A percentile compares a stretch with the other conserved stretches of the same genome.
Conservation (phyloP, 129 eudicot species). For the Ambrosia artemisiifolia region DNA sequence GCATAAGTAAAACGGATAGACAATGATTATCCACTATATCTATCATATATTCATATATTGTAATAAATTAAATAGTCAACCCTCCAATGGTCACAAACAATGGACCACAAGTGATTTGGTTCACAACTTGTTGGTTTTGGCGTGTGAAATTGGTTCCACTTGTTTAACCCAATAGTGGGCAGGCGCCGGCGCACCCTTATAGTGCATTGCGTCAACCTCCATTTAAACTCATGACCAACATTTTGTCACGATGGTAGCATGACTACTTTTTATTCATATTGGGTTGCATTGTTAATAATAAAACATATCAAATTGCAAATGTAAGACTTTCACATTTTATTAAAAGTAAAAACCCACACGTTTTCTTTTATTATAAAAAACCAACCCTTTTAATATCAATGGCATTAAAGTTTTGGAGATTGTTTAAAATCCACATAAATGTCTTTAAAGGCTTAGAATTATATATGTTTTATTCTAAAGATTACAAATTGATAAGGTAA, state of each 20-base stretch:
- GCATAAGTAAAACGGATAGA: too few species aligned
- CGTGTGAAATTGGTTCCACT: slow-evolving; percentile 5
- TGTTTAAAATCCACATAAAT: too few species aligned
- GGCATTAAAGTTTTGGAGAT: too few species aligned
- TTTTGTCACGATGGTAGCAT: neutral
- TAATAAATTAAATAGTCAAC: slow-evolving; percentile 1
- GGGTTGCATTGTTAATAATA: neutral
- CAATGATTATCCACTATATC: neutral
- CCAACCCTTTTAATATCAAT: too few species aligned
- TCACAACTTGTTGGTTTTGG: neutral
- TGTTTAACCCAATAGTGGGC: slow-evolving; percentile 10
- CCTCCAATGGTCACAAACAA: slow-evolving; percentile 8
- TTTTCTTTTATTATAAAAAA: too few species aligned
- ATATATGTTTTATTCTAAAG: too few species aligned
- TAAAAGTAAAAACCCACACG: neutral
- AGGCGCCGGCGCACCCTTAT: slow-evolving; percentile 12
- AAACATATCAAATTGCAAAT: neutral
- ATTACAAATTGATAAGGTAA: too few species aligned
- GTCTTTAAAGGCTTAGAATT: too few species aligned
- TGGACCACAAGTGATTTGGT: slow-evolving; percentile 22
- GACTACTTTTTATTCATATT: neutral
- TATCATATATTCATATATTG: neutral
- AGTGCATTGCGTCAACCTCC: neutral
- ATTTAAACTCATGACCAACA: slow-evolving; percentile 1
- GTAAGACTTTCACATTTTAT: neutral